Evolutionary conservation across 192 early-diverging fungal species (phyloP), one percentile per base, ranked within the genome.

Genomic region (Phlyctochytrium bullatum): DNA sequence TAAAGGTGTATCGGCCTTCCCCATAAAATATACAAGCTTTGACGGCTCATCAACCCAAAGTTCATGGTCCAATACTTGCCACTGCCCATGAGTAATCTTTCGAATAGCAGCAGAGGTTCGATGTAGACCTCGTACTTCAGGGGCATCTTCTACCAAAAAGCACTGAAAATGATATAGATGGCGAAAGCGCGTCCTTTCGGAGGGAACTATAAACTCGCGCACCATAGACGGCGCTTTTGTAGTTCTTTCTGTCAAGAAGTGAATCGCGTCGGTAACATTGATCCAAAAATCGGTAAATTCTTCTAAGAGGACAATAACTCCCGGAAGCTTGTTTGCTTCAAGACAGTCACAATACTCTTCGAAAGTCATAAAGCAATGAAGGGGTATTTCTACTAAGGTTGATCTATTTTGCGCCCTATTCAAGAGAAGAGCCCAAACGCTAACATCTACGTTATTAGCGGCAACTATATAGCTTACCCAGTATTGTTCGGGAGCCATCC

Each of bases 401-500:
- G 76, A 85, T 10, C 71, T 70, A 36, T 77, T 65, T 65, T 90
- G 88, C 30, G 68, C 54, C 1, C 88, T 71, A 34, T 82, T 76
- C 31, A 90, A 61, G 10, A 90, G 62, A 30, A 88, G 87, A 2
- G 74, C 72, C 83, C 86, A 88, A 10, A 85, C 75, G 52, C 80
- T 86, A 56, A 34, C 30, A 53, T 34, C 23, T 3, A 70, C 1
- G 12, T 33, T 23, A 58, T 29, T 47, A 47, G 10, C 10, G 40
- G 6, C 10, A 14, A 47, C 6, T 47, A 47, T 47, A 27, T 20
- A 24, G 25, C 34, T 54, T 75, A 86, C 84, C 80, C 78, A 53
- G 83, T 33, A 0, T 77, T 80, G 40, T 81, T 73, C n/a, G 85
- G 82, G 24, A 80, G 32, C 88, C 88, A 90, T 0, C 86, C 87